Percentiles rank a stretch among this genome's conserved stretches.
phyloP scores from a whole-genome alignment of 2,329 filamentous ascomycete species.

The Colletotrichum sp. region DNA sequence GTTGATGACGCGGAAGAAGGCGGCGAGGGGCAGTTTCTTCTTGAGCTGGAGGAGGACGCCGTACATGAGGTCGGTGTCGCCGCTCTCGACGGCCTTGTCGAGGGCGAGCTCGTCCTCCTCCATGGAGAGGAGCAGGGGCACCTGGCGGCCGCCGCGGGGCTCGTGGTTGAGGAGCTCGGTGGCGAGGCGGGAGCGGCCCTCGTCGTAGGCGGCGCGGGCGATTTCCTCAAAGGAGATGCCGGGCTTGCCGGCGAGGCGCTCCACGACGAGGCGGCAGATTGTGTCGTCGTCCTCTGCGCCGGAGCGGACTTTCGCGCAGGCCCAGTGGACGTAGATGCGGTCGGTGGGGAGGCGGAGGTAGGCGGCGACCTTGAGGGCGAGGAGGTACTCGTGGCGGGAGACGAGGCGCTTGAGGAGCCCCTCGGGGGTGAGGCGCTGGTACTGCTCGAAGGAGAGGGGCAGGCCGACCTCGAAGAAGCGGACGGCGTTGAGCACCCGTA shows the following conservation, averaged over 20 bases:
- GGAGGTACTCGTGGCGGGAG: constrained; percentile 87
- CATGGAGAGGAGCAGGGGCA: constrained; percentile 91
- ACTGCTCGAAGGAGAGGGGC: constrained; percentile 92
- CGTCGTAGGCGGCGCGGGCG: constrained; percentile 90
- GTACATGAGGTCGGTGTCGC: constrained; percentile 91
- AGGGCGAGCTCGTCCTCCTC: constrained; percentile 94
- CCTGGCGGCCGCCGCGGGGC: constrained; percentile 92
- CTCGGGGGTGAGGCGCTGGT: constrained; percentile 87
- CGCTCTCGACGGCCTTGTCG: constrained; percentile 95
- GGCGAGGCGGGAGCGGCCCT: constrained; percentile 86
- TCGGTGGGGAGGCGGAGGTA: constrained; percentile 87
- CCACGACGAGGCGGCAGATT: constrained; percentile 85
- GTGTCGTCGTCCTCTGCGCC: constrained; percentile 87
- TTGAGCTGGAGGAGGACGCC: constrained; percentile 88
- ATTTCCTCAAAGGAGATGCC: constrained; percentile 97
- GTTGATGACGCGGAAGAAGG: constrained; percentile 93
- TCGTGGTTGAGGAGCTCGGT: constrained; percentile 93
- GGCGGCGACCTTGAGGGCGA: constrained; percentile 86
- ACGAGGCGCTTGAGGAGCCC: constrained; percentile 85
- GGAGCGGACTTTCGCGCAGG: constrained; percentile 87
- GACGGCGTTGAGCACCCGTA: constrained; percentile 91
- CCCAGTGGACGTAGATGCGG: constrained; percentile 96
- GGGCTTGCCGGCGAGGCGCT: constrained; percentile 83
- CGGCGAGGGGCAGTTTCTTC: constrained; percentile 86
- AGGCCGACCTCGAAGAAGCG: constrained; percentile 91